Conservation (phyloP, 805 yeast species). For the Lachancea cidri region DNA sequence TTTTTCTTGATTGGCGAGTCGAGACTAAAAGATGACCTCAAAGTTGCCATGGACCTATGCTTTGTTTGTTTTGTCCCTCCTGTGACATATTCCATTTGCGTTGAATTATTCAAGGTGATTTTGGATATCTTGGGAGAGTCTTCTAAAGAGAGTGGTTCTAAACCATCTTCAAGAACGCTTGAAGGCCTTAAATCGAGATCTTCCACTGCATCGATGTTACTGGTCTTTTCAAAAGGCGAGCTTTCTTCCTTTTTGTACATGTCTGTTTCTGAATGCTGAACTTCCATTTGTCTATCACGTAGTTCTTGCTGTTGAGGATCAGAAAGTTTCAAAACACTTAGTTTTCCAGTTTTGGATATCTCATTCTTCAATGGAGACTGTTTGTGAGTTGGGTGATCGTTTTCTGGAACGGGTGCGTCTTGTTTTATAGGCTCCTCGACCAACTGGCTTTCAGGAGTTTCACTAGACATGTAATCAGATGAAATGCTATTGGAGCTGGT, state of each 20-base stretch:
- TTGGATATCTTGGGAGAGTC: constrained; percentile 1
- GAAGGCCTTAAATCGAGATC: constrained; percentile 18
- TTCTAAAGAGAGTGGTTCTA: constrained; percentile 14
- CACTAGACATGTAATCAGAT: constrained; percentile 2
- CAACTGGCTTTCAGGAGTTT: constrained; percentile 5
- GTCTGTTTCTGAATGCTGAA: constrained; percentile 11
- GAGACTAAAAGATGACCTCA: constrained; percentile 23
- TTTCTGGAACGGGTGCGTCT: background rate
- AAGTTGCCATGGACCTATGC: constrained; percentile 19
- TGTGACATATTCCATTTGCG: background rate
- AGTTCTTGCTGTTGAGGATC: constrained; percentile 21
- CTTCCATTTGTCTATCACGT: constrained; percentile 12
- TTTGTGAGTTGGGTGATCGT: background rate
- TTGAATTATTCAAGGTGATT: constrained; percentile 3
- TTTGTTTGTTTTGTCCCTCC: constrained; percentile 4
- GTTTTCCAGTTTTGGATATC: constrained; percentile 10
- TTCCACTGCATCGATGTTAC: constrained; percentile 2
- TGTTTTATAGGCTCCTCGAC: constrained; percentile 1
- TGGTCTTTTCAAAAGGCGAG: constrained; percentile 8
- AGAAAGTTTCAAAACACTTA: constrained; percentile 24
- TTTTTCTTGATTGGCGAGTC: constrained; percentile 20
- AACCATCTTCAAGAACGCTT: constrained; percentile 18
- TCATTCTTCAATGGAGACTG: background rate
- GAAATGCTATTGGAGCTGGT: constrained; percentile 7
- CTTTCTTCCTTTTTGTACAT: constrained; percentile 9